Evolutionary conservation across 2,329 filamentous ascomycete species (phyloP).

Genomic region (Teratosphaeria epicoccoides): DNA sequence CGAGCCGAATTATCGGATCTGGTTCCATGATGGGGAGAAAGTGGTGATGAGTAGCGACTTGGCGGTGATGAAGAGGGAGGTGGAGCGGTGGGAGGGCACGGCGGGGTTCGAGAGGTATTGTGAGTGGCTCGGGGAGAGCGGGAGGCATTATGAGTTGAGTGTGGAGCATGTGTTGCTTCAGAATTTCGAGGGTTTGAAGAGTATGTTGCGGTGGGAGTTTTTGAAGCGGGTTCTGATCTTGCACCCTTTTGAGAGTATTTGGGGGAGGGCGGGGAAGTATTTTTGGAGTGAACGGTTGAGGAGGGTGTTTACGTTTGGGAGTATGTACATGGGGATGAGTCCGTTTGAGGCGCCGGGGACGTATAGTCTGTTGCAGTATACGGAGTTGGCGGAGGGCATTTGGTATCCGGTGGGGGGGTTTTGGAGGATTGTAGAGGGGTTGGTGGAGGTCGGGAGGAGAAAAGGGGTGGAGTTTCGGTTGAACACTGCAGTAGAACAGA

Average conservation of each 20-base stretch:
- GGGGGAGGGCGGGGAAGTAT: slow-evolving; percentile 53
- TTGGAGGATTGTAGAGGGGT: slow-evolving; percentile 49
- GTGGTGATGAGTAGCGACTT: slow-evolving; percentile 59
- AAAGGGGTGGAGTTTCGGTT: slow-evolving; percentile 54
- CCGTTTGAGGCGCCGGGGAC: slow-evolving; percentile 67
- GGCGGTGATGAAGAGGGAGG: slow-evolving; percentile 57
- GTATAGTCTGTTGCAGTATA: slow-evolving; percentile 64
- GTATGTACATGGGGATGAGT: slow-evolving; percentile 76
- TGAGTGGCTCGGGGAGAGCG: slow-evolving; percentile 54
- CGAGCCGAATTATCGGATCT: slow-evolving; percentile 65
- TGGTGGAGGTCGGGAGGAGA: slow-evolving; percentile 53
- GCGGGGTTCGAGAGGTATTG: slow-evolving; percentile 62
- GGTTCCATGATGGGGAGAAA: slow-evolving; percentile 56
- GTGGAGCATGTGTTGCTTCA: slow-evolving; percentile 54
- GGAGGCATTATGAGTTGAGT: slow-evolving; percentile 59
- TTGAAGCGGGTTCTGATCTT: slow-evolving; percentile 48
- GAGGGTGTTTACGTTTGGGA: slow-evolving; percentile 64
- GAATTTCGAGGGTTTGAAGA: slow-evolving; percentile 54
- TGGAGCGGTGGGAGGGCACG: slow-evolving; percentile 63
- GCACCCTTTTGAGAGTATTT: slow-evolving; percentile 64
- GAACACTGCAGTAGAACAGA: slow-evolving; percentile 45
- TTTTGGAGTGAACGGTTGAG: slow-evolving; percentile 60
- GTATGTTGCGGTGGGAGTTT: slow-evolving; percentile 50
- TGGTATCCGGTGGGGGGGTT: slow-evolving; percentile 67
- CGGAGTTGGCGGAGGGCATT: slow-evolving; percentile 64